phyloP scores from a whole-genome alignment of 129 eudicot genomes.

The sunflower (Helianthus annuus) region HanXRQr2.0-SUNRISE NC_035446.2:79353131-79353630 shows the following conservation, averaged over 20 bases:
- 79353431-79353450: neutral
- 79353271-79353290: slow-evolving; percentile 99
- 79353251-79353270: slow-evolving; percentile 98
- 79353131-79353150: slow-evolving; percentile 75
- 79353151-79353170: slow-evolving; percentile 59
- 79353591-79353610: too few species aligned
- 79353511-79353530: too few species aligned
- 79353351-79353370: slow-evolving; percentile 87
- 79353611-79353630: too few species aligned
- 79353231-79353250: slow-evolving; percentile 93
- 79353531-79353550: too few species aligned
- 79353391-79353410: neutral
- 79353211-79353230: slow-evolving; percentile 61
- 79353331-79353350: slow-evolving; percentile 90
- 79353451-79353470: neutral
- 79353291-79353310: slow-evolving; percentile 89
- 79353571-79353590: too few species aligned
- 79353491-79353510: too few species aligned
- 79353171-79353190: slow-evolving; percentile 89
- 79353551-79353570: too few species aligned
- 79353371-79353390: neutral
- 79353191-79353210: slow-evolving; percentile 79
- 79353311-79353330: slow-evolving; percentile 71
- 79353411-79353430: neutral
- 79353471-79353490: too few species aligned